Percentiles rank a stretch among this genome's conserved stretches.
Evolutionary conservation across 1,284 basidiomycete species (phyloP).

Genomic region (Naganishia albida): DNA sequence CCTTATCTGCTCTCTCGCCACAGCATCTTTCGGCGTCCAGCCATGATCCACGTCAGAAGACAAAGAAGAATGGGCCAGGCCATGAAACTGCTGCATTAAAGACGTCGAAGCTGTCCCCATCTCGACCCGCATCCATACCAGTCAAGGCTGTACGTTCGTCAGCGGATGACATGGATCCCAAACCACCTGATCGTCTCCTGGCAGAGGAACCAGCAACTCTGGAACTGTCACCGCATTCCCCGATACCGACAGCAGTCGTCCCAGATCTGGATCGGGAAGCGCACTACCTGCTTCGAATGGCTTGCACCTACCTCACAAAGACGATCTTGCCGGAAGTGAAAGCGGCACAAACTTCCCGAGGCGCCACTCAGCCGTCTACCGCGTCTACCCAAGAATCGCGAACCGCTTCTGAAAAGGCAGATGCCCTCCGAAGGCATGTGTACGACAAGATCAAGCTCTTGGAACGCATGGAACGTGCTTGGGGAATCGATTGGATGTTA

Average conservation of each 20-base stretch:
- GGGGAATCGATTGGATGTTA: conserved; percentile 61
- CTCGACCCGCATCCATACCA: background rate
- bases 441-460: conserved; percentile 57
- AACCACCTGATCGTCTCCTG: background rate
- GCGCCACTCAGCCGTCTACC: conserved; percentile 33
- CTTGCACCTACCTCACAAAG: conserved; percentile 47
- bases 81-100: background rate
- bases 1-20: background rate
- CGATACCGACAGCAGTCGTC: background rate
- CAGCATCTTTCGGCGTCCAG: background rate
- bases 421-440: conserved; percentile 10
- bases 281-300: conserved; percentile 48
- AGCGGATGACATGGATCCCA: background rate
- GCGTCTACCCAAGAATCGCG: conserved; percentile 20
- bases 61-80: background rate
- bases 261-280: conserved; percentile 5
- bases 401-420: background rate
- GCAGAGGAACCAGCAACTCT: too few relatives aligned
- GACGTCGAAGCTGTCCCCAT: background rate
- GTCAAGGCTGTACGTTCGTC: background rate
- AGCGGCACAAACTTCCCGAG: background rate
- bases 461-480: conserved; percentile 67
- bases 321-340: conserved; percentile 39
- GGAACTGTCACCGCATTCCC: background rate
- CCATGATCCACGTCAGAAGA: background rate